Conservation (phyloP, 148 eudicot species). For the Arctostaphylos glauca region DNA sequence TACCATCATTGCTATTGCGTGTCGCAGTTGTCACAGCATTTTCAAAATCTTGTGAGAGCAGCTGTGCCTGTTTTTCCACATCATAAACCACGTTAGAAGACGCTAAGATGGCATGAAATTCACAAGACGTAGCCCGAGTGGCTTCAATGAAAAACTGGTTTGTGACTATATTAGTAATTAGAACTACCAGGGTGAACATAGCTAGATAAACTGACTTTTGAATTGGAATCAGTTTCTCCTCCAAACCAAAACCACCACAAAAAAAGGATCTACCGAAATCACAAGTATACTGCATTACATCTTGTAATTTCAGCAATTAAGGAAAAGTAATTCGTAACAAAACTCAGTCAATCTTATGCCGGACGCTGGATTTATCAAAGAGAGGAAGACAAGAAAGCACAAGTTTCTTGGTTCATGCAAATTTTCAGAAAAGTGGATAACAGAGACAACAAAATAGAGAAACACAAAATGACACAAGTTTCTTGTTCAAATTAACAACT, state of each 20-base stretch:
- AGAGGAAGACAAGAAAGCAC: not conserved
- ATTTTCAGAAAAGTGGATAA: not conserved
- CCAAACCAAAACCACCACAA: not conserved
- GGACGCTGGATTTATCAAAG: not conserved
- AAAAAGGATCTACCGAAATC: not conserved
- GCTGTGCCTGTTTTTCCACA: conserved; percentile 56
- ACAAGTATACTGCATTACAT: not conserved
- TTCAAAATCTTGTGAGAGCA: conserved; percentile 62
- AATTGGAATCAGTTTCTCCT: not conserved
- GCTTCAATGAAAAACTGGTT: not conserved
- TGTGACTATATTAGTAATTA: not conserved
- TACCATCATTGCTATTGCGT: conserved; percentile 15
- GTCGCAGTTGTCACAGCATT: conserved; percentile 26
- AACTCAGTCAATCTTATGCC: not conserved
- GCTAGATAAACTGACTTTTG: not conserved
- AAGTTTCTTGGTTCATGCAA: not conserved
- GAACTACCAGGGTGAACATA: not conserved
- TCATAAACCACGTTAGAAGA: conserved; percentile 7
- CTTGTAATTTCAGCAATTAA: not conserved
- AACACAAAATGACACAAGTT: not conserved
- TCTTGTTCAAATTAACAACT: not conserved
- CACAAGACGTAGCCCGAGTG: not conserved
- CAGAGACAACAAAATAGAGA: not conserved
- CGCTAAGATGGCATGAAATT: not conserved
- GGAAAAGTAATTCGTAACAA: not conserved